Evolutionary conservation across 2,329 filamentous ascomycete genomes (phyloP), one percentile per base, ranked within the genome.

Genomic region (Colletotrichum graminicola): DNA sequence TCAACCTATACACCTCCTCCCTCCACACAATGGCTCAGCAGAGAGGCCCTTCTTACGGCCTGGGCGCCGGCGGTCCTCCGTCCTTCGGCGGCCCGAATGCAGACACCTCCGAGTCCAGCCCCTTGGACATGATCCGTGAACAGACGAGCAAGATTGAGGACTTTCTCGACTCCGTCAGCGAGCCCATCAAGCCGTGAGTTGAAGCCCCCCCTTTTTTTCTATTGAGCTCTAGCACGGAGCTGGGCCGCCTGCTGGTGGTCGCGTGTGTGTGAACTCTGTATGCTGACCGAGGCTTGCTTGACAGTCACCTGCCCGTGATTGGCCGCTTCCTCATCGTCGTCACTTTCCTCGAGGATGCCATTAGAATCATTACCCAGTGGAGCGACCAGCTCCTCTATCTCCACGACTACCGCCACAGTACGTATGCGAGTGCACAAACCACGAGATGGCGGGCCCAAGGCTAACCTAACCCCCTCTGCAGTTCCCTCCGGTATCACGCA

Each of bases 81-180:
- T 66, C 73, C 18, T 74, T 74, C n/a, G 73, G 71, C 62, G 71
- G 63, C 23, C 49, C 71, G 49, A 71, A 55, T 66, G 54, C 34
- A 18, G 73, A 74, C 26, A 64, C 51, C 51, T 49, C 56, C 41
- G 91, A 94, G 77, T 89, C 92, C 60, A 94, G 90, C 81, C 91
- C 92, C 69, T 89, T 99, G 76, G 96, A 98, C 82, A 89, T 94
- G 77, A 94, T 99, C 80, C 89, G 96, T 75, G 90, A 94, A 82
- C 95, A 98, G 83, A 99, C 96, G 62, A 97, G 93, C 91, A 98
- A 98, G 88, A 95, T 99, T 76, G 96, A 99, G 85, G 96, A 99
- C 81, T 84, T 93, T 80, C 84, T 99, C 80, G 96, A 98, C 83
- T 93, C 90, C 36, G 76, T 94, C 78, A 92, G 94, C 78, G 95